Evolutionary conservation across 2,329 filamentous ascomycete species (phyloP), one percentile per base, ranked within the genome.

Genomic region (Colletotrichum liaoningense): DNA sequence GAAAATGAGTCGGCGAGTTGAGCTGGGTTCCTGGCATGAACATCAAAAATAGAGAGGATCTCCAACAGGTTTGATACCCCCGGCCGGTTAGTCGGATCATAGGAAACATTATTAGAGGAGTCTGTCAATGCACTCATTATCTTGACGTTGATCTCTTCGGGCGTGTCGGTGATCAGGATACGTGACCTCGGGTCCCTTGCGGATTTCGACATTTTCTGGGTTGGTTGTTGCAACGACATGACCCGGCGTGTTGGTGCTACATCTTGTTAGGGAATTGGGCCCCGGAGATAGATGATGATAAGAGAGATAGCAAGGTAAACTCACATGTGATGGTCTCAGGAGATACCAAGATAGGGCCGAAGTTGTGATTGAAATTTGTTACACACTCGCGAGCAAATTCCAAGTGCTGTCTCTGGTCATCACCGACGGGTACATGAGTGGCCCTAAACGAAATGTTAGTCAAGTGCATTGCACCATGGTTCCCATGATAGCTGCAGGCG

Each of bases 361-460:
- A 94, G 2, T 89, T 83, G 79, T 94, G 88, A 82, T 98, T 98
- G 85, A 99, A 98, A 79, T 93, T 94, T 73, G 90, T 93, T 9
- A 93, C 97, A 75, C 95, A 93, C 80, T 97, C 93, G 65, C 97
- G 90, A 1, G 95, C 92, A 80, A 98, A 97, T 81, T 99, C 97
- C 26, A 99, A 90, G 83, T 99, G 97, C 79, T 99, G 97, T 69
- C 87, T 88, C 83, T 99, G 97, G 81, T 99, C 97, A 77, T 97
- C 94, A n/a, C 97, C 97, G 2, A 99, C 96, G 12, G 97, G 97
- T 28, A 99, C 96, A 83, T 98, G 94, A 1, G 96, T 98, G 74
- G 96, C 93, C 77, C 93, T 93, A 12, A 11, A 28, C 14, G 5
- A 30, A 57, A 24, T 1, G 22, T 65, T 16, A 65, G 35, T 35